These are phyloP conservation scores for Auricularia cornea DNA, from an alignment of 768 basidiomycete genomes.

Conservation along the genomic window DNA sequence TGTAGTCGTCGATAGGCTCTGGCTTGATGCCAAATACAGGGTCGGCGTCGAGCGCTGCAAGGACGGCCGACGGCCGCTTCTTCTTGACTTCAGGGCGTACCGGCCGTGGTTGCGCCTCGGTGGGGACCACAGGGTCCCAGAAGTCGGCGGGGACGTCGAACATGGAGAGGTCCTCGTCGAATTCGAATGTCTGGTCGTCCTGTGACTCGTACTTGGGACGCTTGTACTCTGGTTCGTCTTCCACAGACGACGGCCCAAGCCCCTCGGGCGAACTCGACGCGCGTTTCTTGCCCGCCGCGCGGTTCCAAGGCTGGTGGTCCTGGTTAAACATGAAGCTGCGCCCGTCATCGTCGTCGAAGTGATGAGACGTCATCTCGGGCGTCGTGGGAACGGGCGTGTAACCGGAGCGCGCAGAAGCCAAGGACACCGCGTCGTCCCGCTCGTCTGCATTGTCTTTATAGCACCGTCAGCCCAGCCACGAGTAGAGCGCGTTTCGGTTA, in stretches of 20 bases:
- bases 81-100: neutral
- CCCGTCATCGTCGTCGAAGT: too few species aligned
- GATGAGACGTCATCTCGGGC: too few species aligned
- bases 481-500: too few species aligned
- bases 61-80: neutral
- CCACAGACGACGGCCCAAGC: neutral
- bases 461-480: too few species aligned
- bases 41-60: neutral
- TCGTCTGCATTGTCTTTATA: too few species aligned
- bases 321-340: too few species aligned
- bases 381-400: too few species aligned
- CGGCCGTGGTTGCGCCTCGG: neutral
- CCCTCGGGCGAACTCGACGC: too few species aligned
- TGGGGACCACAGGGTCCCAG: neutral
- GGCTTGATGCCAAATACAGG: neutral
- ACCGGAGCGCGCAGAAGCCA: too few species aligned
- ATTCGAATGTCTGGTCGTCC: neutral
- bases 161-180: neutral
- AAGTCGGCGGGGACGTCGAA: neutral
- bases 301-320: too few species aligned
- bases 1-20: neutral
- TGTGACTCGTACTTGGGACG: neutral
- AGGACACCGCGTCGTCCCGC: too few species aligned
- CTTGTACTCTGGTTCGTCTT: neutral
- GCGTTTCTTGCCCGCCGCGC: too few species aligned